Conservation (phyloP, 2,329 filamentous ascomycete species). For the Pyrenophora graminea region DNA sequence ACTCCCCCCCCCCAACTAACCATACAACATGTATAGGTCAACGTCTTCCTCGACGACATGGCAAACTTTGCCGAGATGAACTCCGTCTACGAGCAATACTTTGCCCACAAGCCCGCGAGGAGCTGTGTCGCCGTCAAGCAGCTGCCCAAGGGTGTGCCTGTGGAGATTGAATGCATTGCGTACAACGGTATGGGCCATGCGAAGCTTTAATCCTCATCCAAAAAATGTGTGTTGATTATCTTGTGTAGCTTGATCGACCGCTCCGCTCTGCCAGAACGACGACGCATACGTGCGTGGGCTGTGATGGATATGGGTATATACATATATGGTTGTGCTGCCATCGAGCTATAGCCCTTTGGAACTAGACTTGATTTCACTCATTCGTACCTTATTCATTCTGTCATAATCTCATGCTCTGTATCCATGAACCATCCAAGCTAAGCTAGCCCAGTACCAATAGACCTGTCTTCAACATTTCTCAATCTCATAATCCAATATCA, state of each 20-base stretch:
- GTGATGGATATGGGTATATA: too few relatives aligned
- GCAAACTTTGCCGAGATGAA: conserved; percentile 86
- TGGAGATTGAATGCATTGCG: conserved; percentile 91
- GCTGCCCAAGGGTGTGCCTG: conserved; percentile 80
- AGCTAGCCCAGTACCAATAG: too few relatives aligned
- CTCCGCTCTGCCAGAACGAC: too few relatives aligned
- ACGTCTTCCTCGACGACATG: conserved; percentile 91
- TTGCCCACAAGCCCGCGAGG: conserved; percentile 79
- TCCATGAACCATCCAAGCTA: too few relatives aligned
- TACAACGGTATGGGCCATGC: conserved; percentile 43
- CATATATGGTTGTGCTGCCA: too few relatives aligned
- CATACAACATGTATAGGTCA: conserved; percentile 40
- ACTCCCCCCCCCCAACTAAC: too few relatives aligned
- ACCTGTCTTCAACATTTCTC: too few relatives aligned
- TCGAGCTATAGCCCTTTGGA: too few relatives aligned
- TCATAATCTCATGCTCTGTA: too few relatives aligned
- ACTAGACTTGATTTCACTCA: too few relatives aligned
- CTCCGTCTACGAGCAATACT: conserved; percentile 80
- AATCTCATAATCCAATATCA: not conserved
- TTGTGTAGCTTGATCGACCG: conserved; percentile 15
- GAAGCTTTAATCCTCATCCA: conserved; percentile 21
- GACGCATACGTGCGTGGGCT: too few relatives aligned
- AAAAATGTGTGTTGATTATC: conserved; percentile 12
- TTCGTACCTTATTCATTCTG: too few relatives aligned
- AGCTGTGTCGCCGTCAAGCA: conserved; percentile 90